A percentile compares a stretch with the other conserved stretches of the same genome.
Conservation (phyloP, 371 early-diverging fungal species). For the Nematocida displodere region DNA sequence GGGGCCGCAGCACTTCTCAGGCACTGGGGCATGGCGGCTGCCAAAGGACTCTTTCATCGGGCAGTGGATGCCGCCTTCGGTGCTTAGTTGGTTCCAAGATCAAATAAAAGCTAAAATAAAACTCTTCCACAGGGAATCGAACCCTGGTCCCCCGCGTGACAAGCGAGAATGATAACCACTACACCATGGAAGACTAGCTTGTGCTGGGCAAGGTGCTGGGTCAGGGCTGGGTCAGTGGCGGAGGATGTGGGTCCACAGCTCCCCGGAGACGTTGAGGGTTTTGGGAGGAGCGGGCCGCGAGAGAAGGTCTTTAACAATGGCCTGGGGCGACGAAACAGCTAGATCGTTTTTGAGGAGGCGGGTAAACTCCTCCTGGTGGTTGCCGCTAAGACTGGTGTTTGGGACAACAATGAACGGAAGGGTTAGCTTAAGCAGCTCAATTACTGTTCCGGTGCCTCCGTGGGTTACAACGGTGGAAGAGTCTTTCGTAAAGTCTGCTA, state of each 20-base stretch:
- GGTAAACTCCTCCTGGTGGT: constrained; percentile 31
- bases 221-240: no score
- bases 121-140: constrained; percentile 65
- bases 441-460: constrained; percentile 25
- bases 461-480: constrained; percentile 9
- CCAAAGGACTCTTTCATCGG: no score
- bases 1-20: not conserved
- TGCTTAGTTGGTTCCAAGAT: no score
- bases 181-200: constrained; percentile 64
- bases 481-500: not conserved
- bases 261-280: not conserved
- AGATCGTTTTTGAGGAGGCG: not conserved
- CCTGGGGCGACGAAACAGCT: not conserved
- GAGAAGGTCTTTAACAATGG: not conserved
- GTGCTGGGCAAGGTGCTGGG: no score
- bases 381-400: not conserved
- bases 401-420: constrained; percentile 23
- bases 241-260: not conserved
- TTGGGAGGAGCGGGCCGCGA: not conserved
- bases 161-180: constrained; percentile 64
- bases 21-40: no score
- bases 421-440: not conserved
- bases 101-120: no score
- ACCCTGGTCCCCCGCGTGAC: constrained; percentile 65
- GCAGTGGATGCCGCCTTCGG: no score